These are phyloP conservation scores for Claviceps maximensis DNA, from an alignment of 2,329 filamentous ascomycete species.

Conservation along the genomic window DNA sequence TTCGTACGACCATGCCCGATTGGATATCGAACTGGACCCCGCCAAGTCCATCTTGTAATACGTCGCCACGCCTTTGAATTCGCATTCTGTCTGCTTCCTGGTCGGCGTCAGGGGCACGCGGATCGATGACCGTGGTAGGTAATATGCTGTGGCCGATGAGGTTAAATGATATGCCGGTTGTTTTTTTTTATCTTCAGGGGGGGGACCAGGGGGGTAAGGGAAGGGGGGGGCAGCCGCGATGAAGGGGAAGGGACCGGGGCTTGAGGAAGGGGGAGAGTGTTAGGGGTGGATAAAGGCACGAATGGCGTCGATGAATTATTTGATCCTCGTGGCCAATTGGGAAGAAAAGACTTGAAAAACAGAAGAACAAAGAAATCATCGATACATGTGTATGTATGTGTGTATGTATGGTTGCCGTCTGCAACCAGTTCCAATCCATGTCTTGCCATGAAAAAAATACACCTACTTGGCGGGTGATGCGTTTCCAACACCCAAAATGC, in stretches of 20 bases:
- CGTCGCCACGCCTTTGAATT: constrained; percentile 48
- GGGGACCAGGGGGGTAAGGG: too few relatives aligned
- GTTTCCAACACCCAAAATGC: constrained; percentile 51
- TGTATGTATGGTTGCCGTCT: too few relatives aligned
- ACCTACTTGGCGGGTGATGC: constrained; percentile 45
- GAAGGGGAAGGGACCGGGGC: too few relatives aligned
- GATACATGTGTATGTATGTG: too few relatives aligned
- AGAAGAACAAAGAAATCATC: background rate
- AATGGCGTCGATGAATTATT: too few relatives aligned
- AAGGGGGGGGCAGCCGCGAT: background rate
- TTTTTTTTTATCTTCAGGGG: too few relatives aligned
- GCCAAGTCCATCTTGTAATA: constrained; percentile 39
- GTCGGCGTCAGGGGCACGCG: constrained; percentile 33
- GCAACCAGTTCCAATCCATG: too few relatives aligned
- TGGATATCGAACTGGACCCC: constrained; percentile 26
- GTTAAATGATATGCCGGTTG: background rate
- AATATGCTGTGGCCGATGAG: constrained; percentile 34
- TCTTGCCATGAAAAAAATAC: too few relatives aligned
- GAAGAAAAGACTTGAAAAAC: background rate
- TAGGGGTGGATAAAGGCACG: too few relatives aligned
- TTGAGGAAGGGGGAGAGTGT: too few relatives aligned
- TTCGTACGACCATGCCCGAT: constrained; percentile 48
- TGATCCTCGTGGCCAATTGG: background rate
- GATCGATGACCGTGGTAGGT: constrained; percentile 39
- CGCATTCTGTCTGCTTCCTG: constrained; percentile 34